Evolutionary conservation across 176 grass and related monocot genomes (phyloP).

Genomic region (Avena eriantha): DNA sequence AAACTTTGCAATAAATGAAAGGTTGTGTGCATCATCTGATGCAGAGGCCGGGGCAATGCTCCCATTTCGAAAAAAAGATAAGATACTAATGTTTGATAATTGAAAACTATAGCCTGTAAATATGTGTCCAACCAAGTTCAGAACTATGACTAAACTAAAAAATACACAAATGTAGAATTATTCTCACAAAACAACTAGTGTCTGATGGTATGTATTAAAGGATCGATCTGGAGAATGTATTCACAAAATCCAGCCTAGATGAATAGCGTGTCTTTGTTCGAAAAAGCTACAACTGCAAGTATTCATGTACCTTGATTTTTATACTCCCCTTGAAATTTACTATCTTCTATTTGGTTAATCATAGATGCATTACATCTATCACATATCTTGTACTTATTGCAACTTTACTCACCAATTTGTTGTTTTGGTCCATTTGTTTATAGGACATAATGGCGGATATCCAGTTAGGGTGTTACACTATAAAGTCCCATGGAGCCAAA

Average conservation of each 20-base stretch:
- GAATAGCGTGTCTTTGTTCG: neutral
- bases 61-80: too few species aligned
- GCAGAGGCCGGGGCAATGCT: too few species aligned
- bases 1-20: too few species aligned
- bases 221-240: neutral
- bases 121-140: neutral
- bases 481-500: constrained; percentile 71
- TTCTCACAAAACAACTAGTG: neutral
- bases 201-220: neutral
- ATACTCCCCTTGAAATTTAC: neutral
- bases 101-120: neutral
- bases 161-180: neutral
- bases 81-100: too few species aligned
- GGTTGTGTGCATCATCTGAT: too few species aligned
- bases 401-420: constrained; percentile 16
- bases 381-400: neutral
- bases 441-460: constrained; percentile 70
- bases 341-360: neutral
- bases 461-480: constrained; percentile 66
- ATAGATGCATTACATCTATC: neutral
- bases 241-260: neutral
- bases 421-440: constrained; percentile 32
- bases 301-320: neutral
- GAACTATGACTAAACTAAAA: constrained; percentile 18
- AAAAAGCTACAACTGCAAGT: constrained; percentile 30